Percentiles rank a stretch among this genome's conserved stretches.
phyloP scores from a whole-genome alignment of 2,329 filamentous ascomycete species.

The Elsinoe fawcettii region DNA sequence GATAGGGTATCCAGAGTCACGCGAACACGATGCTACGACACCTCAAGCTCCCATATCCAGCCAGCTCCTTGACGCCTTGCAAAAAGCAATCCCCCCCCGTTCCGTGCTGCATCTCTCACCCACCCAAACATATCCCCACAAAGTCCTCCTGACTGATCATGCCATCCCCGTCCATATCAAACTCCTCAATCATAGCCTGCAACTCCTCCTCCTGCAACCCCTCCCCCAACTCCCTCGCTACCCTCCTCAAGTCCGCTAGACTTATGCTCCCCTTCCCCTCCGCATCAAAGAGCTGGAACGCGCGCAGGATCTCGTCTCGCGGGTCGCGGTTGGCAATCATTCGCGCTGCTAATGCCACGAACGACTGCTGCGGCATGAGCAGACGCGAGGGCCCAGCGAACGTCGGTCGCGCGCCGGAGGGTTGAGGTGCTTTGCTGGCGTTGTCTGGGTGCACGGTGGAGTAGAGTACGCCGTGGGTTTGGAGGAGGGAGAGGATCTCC shows the following conservation, averaged over 20 bases:
- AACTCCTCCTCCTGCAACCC: constrained; percentile 89
- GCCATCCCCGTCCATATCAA: constrained; percentile 89
- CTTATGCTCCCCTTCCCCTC: constrained; percentile 88
- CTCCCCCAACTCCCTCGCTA: constrained; percentile 86
- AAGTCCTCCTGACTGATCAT: constrained; percentile 59
- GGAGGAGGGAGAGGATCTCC: constrained; percentile 74
- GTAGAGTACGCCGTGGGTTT: constrained; percentile 64
- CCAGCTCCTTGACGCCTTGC: background rate
- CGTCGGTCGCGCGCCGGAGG: constrained; percentile 22
- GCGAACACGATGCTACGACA: constrained; percentile 8
- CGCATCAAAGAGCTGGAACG: constrained; percentile 88
- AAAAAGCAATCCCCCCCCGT: background rate
- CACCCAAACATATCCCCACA: constrained; percentile 55
- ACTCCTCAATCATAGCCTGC: constrained; percentile 93
- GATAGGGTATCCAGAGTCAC: constrained; percentile 11
- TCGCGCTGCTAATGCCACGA: constrained; percentile 66
- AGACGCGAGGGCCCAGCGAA: constrained; percentile 50
- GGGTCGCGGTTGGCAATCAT: constrained; percentile 78
- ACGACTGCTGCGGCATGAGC: constrained; percentile 62
- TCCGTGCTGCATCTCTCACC: background rate
- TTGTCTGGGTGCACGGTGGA: constrained; percentile 31
- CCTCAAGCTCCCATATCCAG: background rate
- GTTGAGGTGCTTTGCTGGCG: constrained; percentile 41
- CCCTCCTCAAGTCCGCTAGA: constrained; percentile 75
- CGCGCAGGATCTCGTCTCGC: constrained; percentile 79